phyloP scores from a whole-genome alignment of 2,329 filamentous ascomycete species.

The Saccharata proteae region DNA sequence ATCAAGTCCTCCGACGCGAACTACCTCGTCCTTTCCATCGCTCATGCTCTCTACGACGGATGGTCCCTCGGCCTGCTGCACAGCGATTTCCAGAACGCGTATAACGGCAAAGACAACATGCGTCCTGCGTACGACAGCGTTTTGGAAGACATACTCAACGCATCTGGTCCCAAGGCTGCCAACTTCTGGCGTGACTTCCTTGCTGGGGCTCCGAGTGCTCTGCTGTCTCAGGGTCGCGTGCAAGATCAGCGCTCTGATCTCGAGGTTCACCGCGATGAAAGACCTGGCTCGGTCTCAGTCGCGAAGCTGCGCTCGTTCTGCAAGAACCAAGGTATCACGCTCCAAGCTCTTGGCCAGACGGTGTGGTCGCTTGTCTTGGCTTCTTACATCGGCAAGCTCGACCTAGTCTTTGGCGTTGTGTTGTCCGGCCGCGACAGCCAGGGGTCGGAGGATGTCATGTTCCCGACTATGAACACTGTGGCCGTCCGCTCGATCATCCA shows the following conservation, averaged over 20 bases:
- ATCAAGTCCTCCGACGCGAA: conserved; percentile 20
- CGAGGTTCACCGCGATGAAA: conserved; percentile 33
- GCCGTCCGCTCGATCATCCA: conserved; percentile 62
- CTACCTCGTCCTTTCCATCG: conserved; percentile 55
- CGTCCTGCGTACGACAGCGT: conserved; percentile 41
- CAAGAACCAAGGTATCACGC: conserved; percentile 52
- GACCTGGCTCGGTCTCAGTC: conserved; percentile 30
- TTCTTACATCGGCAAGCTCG: conserved; percentile 48
- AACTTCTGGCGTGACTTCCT: conserved; percentile 65
- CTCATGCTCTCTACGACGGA: conserved; percentile 83
- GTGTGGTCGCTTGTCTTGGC: conserved; percentile 65
- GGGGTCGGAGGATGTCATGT: conserved; percentile 54
- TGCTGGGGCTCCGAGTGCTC: conserved; percentile 28
- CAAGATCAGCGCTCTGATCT: conserved; percentile 8
- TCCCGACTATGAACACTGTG: conserved; percentile 89
- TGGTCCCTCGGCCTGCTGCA: conserved; percentile 70
- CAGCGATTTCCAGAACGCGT: conserved; percentile 55
- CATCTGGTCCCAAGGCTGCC: conserved; percentile 34
- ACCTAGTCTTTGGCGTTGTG: conserved; percentile 72
- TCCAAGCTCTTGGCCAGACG: conserved; percentile 65
- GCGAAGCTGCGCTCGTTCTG: conserved; percentile 47
- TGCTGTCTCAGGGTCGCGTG: not conserved
- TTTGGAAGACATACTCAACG: conserved; percentile 42
- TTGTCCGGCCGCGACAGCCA: conserved; percentile 74
- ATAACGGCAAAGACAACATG: conserved; percentile 32